phyloP scores from a whole-genome alignment of 2,329 filamentous ascomycete species.

The Curvularia eragrostidis region DNA sequence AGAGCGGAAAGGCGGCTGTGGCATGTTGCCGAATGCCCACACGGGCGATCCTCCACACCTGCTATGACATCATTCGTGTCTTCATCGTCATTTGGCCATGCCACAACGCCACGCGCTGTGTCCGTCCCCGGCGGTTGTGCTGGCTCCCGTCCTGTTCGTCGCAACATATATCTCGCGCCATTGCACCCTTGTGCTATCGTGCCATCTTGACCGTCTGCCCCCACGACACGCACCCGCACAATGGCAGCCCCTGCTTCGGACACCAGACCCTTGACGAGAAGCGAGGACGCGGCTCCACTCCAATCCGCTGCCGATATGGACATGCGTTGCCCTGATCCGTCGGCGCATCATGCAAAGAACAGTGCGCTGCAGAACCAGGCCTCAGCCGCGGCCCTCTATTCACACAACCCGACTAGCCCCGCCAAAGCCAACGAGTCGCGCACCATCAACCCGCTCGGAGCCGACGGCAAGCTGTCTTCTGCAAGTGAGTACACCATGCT shows the following conservation, averaged over 20 bases:
- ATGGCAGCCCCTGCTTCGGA: conserved; percentile 41
- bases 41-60: conserved; percentile 26
- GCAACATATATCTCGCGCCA: neutral
- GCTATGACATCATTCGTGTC: conserved; percentile 40
- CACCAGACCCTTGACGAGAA: conserved; percentile 28
- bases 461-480: conserved; percentile 64
- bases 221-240: neutral
- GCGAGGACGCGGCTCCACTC: conserved; percentile 31
- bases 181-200: neutral
- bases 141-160: neutral
- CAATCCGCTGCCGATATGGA: conserved; percentile 24
- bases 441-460: conserved; percentile 52
- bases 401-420: conserved; percentile 51
- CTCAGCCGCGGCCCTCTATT: conserved; percentile 67
- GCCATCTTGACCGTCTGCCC: neutral
- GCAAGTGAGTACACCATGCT: conserved; percentile 55
- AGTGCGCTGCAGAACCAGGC: conserved; percentile 57
- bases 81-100: conserved; percentile 38
- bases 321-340: conserved; percentile 54
- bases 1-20: conserved; percentile 16
- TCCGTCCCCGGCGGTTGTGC: conserved; percentile 4
- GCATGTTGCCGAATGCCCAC: conserved; percentile 10
- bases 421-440: conserved; percentile 27
- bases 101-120: conserved; percentile 11
- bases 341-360: conserved; percentile 48